Evolutionary conservation across 176 grass and related monocot genomes (phyloP).

Genomic region (Ampelocalamus luodianensis): DNA sequence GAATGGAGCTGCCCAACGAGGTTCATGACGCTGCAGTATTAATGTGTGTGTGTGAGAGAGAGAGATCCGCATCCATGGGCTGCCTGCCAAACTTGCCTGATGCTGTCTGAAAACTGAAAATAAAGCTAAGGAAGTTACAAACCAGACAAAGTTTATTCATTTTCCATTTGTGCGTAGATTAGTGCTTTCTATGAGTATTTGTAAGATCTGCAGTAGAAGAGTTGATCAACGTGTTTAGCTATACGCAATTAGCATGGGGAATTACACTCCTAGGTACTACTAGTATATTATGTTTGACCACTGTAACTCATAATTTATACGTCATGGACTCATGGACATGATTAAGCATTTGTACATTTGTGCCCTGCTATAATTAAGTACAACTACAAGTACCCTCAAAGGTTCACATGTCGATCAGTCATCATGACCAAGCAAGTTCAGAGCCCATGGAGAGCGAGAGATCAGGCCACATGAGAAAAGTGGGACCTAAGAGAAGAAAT

Average conservation of each 20-base stretch:
- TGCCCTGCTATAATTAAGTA: neutral
- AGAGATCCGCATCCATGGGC: conserved; percentile 39
- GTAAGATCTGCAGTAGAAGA: too few species aligned
- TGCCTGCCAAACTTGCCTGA: conserved; percentile 50
- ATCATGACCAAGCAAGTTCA: conserved; percentile 39
- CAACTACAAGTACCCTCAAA: neutral
- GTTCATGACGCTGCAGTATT: conserved; percentile 34
- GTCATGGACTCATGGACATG: neutral
- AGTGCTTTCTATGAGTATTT: neutral
- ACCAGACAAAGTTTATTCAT: neutral
- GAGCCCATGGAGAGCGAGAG: conserved; percentile 2
- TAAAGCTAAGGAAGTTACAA: neutral
- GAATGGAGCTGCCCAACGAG: conserved; percentile 15
- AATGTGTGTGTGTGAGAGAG: conserved; percentile 1
- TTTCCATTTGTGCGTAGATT: neutral
- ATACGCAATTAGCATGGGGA: too few species aligned
- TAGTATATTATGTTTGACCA: neutral
- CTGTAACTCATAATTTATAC: neutral
- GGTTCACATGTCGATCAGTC: conserved; percentile 1
- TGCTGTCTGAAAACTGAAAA: conserved; percentile 49
- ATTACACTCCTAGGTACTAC: too few species aligned
- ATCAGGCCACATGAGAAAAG: neutral
- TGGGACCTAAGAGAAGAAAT: neutral
- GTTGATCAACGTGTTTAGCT: too few species aligned
- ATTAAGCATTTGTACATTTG: neutral